A percentile compares a stretch with the other conserved stretches of the same genome.
These are phyloP conservation scores for Calocybe gangraenosa DNA, from an alignment of 768 basidiomycete genomes.

Conservation along the genomic window DNA sequence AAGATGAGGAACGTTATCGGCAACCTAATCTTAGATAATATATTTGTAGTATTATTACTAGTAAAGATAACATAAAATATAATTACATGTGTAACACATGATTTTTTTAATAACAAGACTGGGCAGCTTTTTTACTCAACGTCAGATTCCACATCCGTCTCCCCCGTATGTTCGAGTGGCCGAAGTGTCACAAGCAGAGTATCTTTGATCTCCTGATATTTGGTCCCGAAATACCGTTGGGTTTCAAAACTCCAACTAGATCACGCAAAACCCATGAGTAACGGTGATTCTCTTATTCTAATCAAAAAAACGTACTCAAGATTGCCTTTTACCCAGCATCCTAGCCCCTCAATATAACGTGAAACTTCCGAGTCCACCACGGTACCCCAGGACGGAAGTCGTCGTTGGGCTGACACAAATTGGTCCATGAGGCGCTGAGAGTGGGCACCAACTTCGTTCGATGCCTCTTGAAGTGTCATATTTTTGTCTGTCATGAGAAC, in stretches of 20 bases:
- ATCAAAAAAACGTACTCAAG: conserved; percentile 35
- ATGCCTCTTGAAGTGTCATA: conserved; percentile 53
- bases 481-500: conserved; percentile 57
- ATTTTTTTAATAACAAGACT: background rate
- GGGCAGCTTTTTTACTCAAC: conserved; percentile 31
- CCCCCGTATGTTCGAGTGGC: conserved; percentile 32
- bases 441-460: conserved; percentile 50
- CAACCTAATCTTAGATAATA: conserved; percentile 13
- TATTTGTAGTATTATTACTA: no score
- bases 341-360: conserved; percentile 51
- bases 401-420: conserved; percentile 41
- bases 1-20: conserved; percentile 16
- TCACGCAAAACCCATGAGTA: conserved; percentile 12
- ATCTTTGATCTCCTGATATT: conserved; percentile 46
- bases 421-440: conserved; percentile 46
- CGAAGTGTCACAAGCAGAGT: conserved; percentile 42
- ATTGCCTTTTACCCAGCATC: conserved; percentile 61
- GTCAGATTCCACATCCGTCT: conserved; percentile 34
- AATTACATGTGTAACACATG: conserved; percentile 9
- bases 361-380: conserved; percentile 47
- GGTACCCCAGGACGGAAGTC: conserved; percentile 45
- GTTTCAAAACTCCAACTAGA: conserved; percentile 66
- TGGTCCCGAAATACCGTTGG: conserved; percentile 61
- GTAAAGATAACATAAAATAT: no score
- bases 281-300: conserved; percentile 3